Conservation (phyloP, 208 protist species). For the Sergeia podlipaevii region DNA sequence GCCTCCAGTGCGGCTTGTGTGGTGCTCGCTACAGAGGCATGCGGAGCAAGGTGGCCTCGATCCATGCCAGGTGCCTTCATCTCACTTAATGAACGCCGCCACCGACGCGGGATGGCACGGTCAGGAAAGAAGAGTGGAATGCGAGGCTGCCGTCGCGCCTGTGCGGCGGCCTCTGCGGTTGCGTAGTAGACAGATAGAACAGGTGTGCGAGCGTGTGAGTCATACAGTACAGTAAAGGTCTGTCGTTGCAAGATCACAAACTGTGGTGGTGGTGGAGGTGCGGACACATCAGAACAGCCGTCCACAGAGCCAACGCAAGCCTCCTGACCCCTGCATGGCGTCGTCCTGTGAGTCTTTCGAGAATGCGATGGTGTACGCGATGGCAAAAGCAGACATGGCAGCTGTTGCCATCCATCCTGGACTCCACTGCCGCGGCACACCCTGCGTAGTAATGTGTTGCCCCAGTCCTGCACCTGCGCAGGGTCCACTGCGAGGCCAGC, state of each 20-base stretch:
- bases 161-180: conserved; percentile 9
- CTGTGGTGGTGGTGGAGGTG: too few species aligned
- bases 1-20: conserved; percentile 33
- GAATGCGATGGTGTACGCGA: background rate
- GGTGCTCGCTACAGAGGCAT: conserved; percentile 42
- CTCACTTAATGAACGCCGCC: conserved; percentile 14
- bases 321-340: too few species aligned
- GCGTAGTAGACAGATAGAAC: conserved; percentile 57
- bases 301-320: conserved; percentile 7
- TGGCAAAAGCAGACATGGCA: background rate
- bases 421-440: background rate
- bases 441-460: conserved; percentile 2
- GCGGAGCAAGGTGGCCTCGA: conserved; percentile 63
- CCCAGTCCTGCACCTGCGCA: too few species aligned
- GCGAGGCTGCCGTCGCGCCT: conserved; percentile 24
- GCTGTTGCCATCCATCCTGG: background rate
- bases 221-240: conserved; percentile 44
- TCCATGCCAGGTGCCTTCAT: conserved; percentile 27
- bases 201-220: conserved; percentile 21
- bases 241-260: conserved; percentile 30
- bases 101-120: conserved; percentile 19
- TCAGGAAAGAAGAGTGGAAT: conserved; percentile 28
- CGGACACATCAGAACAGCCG: too few species aligned
- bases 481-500: too few species aligned
- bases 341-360: too few species aligned